Base-by-base conservation (phyloP, 129 eudicot genomes). In the Chrysanthemum lavandulifolium region DNA sequence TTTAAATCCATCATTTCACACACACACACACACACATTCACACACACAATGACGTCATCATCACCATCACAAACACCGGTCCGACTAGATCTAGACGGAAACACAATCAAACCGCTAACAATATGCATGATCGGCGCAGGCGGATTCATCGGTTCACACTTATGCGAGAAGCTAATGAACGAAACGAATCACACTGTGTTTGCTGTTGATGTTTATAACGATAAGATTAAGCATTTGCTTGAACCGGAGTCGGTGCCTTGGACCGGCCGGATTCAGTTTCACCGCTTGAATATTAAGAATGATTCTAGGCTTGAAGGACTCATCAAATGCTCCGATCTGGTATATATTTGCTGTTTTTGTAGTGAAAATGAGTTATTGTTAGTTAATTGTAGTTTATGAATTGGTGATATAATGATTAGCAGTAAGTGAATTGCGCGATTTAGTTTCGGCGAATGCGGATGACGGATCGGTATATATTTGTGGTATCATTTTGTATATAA, bases 121-220 rank as follows among this genome's bases (percentile, higher is more conserved):
- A 94, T 90, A 73, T 94, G 99, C 69, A 90, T 90, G 97, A 94
- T 94, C 59, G 99, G 99, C 1, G 97, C 97, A 62, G 99, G 99
- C 52, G 99, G 99, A 2, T 94, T 94, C 88, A 94, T 94, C 31
- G 99, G 99, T 33, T 94, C 99, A 14, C 99, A 94, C 68, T 84
- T 94, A 69, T 94, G 99, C 74, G 97, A 94, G 94, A 94, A 90
- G 74, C 55, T 94, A 69, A 75, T 94, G 89, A 8, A 79, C 47
- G 96, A 94, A 80, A 94, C 97, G 31, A 81, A 85, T 15, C 99
- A 94, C 86, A 84, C 76, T 61, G 91, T 94, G 55, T 70, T 90
- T 55, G 99, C 97, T 13, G 97, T 94, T 19, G 99, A 94, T 52
- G 99, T 94, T 10, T 88, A 90, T 76, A 86, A 75, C 66, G 99